A percentile compares a stretch with the other conserved stretches of the same genome.
These are phyloP conservation scores for Trichosporon inkin DNA, from an alignment of 1,284 basidiomycete genomes.

Conservation along the genomic window DNA sequence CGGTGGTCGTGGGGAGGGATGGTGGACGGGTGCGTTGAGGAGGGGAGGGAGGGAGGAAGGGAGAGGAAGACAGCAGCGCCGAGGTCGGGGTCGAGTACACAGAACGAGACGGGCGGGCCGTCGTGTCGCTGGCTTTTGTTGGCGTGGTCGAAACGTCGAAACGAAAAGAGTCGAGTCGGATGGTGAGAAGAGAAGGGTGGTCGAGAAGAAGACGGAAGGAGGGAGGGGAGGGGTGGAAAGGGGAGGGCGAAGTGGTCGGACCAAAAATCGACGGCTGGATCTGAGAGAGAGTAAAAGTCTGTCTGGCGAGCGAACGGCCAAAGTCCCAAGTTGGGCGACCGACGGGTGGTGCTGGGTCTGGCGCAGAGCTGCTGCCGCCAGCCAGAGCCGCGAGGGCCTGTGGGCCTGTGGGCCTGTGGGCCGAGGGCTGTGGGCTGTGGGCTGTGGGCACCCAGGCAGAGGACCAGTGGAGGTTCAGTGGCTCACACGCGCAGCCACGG, in stretches of 20 bases:
- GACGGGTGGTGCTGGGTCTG: background rate
- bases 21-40: background rate
- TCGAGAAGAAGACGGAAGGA: background rate
- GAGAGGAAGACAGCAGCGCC: constrained; percentile 16
- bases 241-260: background rate
- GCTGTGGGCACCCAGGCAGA: no score
- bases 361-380: background rate
- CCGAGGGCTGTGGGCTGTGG: no score
- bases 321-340: constrained; percentile 3
- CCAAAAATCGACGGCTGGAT: constrained; percentile 5
- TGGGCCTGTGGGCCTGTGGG: background rate
- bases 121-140: background rate
- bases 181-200: background rate
- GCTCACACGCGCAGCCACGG: no score
- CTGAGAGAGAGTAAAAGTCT: constrained; percentile 4
- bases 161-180: background rate
- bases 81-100: constrained; percentile 1
- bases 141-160: background rate
- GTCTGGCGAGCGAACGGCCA: background rate
- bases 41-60: background rate
- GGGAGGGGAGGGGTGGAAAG: background rate
- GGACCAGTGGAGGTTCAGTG: no score
- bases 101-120: background rate
- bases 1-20: background rate
- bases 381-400: background rate